Conservation (phyloP, 1,284 basidiomycete species). For the Hortiboletus rubellus region DNA sequence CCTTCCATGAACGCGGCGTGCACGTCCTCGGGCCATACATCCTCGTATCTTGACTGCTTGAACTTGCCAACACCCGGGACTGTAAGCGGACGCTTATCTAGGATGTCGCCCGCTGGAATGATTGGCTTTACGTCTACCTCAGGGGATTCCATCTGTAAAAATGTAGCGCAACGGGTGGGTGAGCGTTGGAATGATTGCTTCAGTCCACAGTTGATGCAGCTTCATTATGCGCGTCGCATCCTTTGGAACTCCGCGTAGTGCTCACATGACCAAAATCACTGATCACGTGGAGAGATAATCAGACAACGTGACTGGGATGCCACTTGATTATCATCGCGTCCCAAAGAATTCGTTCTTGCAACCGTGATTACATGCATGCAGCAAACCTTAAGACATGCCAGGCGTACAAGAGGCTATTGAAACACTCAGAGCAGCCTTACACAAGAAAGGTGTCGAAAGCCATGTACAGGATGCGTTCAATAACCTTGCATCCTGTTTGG, state of each 20-base stretch:
- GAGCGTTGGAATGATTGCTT: slow-evolving; percentile 3
- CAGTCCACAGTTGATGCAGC: slow-evolving; percentile 1
- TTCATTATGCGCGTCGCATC: slow-evolving; percentile 12
- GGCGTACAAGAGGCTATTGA: slow-evolving; percentile 26
- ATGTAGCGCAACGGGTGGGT: slow-evolving; percentile 9
- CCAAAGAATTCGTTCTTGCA: neutral
- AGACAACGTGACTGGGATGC: slow-evolving; percentile 14
- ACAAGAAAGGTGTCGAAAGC: slow-evolving; percentile 13
- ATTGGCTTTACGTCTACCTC: slow-evolving; percentile 20
- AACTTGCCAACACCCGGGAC: slow-evolving; percentile 13
- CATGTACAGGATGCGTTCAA: slow-evolving; percentile 26
- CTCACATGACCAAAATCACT: slow-evolving; percentile 35
- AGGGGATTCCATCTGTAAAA: slow-evolving; percentile 22
- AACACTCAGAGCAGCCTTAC: slow-evolving; percentile 24
- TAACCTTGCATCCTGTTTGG: slow-evolving; percentile 32
- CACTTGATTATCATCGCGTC: neutral
- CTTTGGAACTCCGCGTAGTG: slow-evolving; percentile 28
- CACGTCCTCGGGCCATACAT: slow-evolving; percentile 37
- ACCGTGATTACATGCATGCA: neutral
- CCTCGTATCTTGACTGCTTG: slow-evolving; percentile 36
- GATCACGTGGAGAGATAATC: slow-evolving; percentile 23
- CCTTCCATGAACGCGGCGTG: slow-evolving; percentile 40
- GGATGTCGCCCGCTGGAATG: slow-evolving; percentile 4
- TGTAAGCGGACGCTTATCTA: neutral
- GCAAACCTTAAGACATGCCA: slow-evolving; percentile 14